A percentile compares a stretch with the other conserved stretches of the same genome.
phyloP scores from a whole-genome alignment of 495 filamentous ascomycete species.

The Lasiosphaeria miniovina region DNA sequence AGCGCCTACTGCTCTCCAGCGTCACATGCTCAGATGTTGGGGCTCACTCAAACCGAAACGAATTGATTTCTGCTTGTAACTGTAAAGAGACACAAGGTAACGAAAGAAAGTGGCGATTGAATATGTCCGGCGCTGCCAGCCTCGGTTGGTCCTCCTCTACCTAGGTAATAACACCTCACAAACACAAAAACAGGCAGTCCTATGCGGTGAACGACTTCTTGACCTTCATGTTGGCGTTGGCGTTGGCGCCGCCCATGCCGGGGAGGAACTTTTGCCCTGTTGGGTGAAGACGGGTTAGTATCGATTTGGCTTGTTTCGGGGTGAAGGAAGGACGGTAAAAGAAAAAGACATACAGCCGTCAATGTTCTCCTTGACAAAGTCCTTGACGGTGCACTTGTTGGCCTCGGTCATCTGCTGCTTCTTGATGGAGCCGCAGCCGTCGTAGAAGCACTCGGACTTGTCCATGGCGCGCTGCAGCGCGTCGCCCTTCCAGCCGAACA shows the following conservation, averaged over 20 bases:
- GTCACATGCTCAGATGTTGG: too few species aligned
- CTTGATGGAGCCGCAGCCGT: conserved; percentile 38
- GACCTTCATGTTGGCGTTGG: not conserved
- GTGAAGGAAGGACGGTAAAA: not conserved
- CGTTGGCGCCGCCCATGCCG: not conserved
- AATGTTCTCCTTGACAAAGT: conserved; percentile 16
- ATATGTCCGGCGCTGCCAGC: too few species aligned
- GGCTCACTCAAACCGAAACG: too few species aligned
- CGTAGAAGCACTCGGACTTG: conserved; percentile 37
- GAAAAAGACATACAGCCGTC: conserved; percentile 2
- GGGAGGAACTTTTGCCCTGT: conserved; percentile 3
- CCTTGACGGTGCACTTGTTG: conserved; percentile 42
- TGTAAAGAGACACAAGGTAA: too few species aligned
- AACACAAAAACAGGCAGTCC: not conserved
- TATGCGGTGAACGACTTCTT: not conserved
- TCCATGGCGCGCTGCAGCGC: conserved; percentile 42
- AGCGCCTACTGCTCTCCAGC: too few species aligned
- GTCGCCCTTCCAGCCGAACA: conserved; percentile 38
- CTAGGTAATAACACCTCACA: too few species aligned
- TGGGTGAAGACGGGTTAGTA: not conserved
- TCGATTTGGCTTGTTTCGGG: not conserved
- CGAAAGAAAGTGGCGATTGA: too few species aligned
- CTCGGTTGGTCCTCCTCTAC: too few species aligned
- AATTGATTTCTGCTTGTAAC: too few species aligned
- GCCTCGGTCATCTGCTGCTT: conserved; percentile 37